Evolutionary conservation across 139 green algal genomes (phyloP), one percentile per base, ranked within the genome.

Genomic region (Protoeuglena noctilucae): DNA sequence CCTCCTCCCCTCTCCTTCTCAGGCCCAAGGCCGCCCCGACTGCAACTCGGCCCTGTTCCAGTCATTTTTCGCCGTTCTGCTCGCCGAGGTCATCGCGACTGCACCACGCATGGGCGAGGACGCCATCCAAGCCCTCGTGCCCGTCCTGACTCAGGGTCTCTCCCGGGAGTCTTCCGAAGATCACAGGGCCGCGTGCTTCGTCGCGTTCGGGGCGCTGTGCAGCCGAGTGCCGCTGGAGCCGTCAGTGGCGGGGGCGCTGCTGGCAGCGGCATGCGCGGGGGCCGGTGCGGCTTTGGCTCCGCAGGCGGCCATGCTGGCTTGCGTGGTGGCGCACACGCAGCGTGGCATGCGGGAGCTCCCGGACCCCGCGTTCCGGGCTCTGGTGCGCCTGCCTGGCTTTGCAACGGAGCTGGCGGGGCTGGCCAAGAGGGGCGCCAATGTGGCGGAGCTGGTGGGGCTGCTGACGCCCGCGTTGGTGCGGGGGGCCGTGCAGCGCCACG

Each of bases 41-140:
- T n/a, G n/a, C n/a, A n/a, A n/a, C n/a, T n/a, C n/a, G n/a, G n/a
- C n/a, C n/a, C n/a, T n/a, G n/a, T n/a, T 59, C 41, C 62, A 86
- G 14, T 73, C 79, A 23, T 89, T 88, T 56, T 87, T 82, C 50
- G 76, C 78, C 0, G 78, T 81, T 1, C 23, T 76, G 2, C 26
- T 87, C 17, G 85, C 70, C 46, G 80, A 93, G 54, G 39, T 70
- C 2, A n/a, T 76, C 18, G 68, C 31, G 3, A 40, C 22, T 21
- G 9, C 40, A 45, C 40, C 52, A 16, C 5, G 40, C 7, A 49
- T 74, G 48, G 58, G 60, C 14, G 67, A 74, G 53, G 2, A 48
- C 12, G 27, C 57, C 18, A 14, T 73, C 12, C 29, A 47, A 57
- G 6, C 21, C 14, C 23, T 14, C 12, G n/a, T 25, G n/a, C 23